Evolutionary conservation across 2,329 filamentous ascomycete species (phyloP).

Genomic region (Fusarium circinatum): DNA sequence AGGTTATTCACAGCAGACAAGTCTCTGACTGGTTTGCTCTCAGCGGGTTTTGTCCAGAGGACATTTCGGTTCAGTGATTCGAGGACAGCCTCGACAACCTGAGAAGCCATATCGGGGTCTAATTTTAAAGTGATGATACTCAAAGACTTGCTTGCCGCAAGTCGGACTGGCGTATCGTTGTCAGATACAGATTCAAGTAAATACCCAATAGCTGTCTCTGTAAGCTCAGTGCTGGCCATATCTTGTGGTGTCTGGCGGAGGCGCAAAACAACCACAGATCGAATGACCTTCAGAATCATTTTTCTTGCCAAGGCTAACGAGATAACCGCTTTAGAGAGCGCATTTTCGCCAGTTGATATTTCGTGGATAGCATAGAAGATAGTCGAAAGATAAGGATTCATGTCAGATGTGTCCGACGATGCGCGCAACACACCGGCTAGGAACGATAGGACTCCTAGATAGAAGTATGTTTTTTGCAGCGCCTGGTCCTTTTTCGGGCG

Average conservation of each 20-base stretch:
- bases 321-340: conserved; percentile 64
- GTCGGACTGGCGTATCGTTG: conserved; percentile 88
- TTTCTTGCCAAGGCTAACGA: conserved; percentile 85
- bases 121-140: conserved; percentile 87
- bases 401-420: conserved; percentile 78
- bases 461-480: conserved; percentile 72
- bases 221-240: conserved; percentile 60
- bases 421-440: conserved; percentile 76
- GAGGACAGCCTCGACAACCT: conserved; percentile 88
- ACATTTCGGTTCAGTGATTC: conserved; percentile 72
- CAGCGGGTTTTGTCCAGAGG: conserved; percentile 58
- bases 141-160: conserved; percentile 91
- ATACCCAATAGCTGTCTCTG: conserved; percentile 85
- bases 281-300: conserved; percentile 83
- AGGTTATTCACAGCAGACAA: conserved; percentile 81
- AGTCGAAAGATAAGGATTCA: conserved; percentile 71
- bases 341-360: conserved; percentile 63
- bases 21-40: conserved; percentile 60
- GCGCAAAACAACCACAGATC: conserved; percentile 75
- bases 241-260: conserved; percentile 62
- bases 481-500: conserved; percentile 52
- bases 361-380: conserved; percentile 74
- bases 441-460: conserved; percentile 82
- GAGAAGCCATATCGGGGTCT: conserved; percentile 80
- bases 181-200: conserved; percentile 83